phyloP scores from a whole-genome alignment of 2,329 filamentous ascomycete genomes.

The Xylaria sp. region DNA sequence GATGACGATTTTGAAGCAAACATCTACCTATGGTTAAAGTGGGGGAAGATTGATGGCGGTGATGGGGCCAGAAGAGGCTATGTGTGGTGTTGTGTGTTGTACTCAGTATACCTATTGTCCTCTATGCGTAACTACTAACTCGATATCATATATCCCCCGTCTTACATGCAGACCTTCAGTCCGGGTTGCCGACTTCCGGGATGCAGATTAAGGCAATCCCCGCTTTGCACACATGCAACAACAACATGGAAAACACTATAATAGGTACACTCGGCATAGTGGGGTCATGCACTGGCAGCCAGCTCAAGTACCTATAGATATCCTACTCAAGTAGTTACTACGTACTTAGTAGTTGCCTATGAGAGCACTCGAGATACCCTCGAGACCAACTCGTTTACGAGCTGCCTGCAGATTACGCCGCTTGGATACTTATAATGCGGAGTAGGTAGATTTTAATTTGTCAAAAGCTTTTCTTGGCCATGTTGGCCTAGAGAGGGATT shows the following conservation, averaged over 20 bases:
- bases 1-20: background rate
- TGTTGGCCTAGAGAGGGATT: conserved; percentile 3
- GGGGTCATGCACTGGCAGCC: background rate
- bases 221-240: background rate
- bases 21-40: background rate
- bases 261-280: background rate
- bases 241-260: background rate
- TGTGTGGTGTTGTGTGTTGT: background rate
- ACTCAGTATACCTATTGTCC: background rate
- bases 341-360: no score
- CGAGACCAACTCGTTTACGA: no score
- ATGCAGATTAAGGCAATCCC: background rate
- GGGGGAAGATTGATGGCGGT: background rate
- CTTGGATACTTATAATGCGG: conserved; percentile 4
- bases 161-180: conserved; percentile 19
- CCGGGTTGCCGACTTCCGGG: conserved; percentile 27
- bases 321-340: no score
- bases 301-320: no score
- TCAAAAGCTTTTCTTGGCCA: conserved; percentile 34
- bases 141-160: background rate
- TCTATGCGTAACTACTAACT: no score
- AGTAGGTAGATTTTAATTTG: conserved; percentile 26
- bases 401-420: no score
- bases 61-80: background rate
- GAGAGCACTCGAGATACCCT: no score